A percentile compares a stretch with the other conserved stretches of the same genome.
These are phyloP conservation scores for Cyamopsis tetragonoloba DNA, from an alignment of 306 rosid species.

Conservation along the genomic window DNA sequence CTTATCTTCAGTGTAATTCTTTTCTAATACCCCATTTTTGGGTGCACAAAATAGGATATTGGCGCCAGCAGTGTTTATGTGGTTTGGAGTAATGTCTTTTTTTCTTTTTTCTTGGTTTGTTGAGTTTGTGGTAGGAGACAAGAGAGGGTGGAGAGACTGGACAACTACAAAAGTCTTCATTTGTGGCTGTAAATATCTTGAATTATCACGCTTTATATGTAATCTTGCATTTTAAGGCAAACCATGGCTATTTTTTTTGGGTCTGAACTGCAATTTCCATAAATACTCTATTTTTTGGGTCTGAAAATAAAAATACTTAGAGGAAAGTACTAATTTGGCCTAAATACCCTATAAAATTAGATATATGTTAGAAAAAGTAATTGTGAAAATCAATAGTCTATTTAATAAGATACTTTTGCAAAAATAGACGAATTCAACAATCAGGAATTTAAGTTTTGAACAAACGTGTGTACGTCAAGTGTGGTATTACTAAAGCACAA, in stretches of 20 bases:
- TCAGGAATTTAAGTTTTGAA: too few species aligned
- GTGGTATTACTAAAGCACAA: too few species aligned
- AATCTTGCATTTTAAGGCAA: conserved; percentile 15
- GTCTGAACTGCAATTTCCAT: neutral
- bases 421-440: too few species aligned
- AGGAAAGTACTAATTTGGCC: too few species aligned
- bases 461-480: too few species aligned
- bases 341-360: too few species aligned
- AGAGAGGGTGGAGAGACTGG: conserved; percentile 5
- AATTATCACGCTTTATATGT: conserved; percentile 27
- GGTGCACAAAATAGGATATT: conserved; percentile 30
- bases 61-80: conserved; percentile 23
- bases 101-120: conserved; percentile 21
- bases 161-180: conserved; percentile 28
- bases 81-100: conserved; percentile 33
- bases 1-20: conserved; percentile 37
- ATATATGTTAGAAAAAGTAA: too few species aligned
- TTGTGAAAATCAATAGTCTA: too few species aligned
- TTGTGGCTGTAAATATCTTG: conserved; percentile 55
- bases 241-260: neutral
- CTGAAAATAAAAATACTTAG: too few species aligned
- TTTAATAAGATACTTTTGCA: too few species aligned
- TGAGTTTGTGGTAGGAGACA: conserved; percentile 28
- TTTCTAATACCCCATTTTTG: conserved; percentile 29
- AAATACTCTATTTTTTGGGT: too few species aligned